Percentiles rank a stretch among this genome's conserved stretches.
phyloP scores from a whole-genome alignment of 768 basidiomycete species.

The Rhodotorula taiwanensis region DNA sequence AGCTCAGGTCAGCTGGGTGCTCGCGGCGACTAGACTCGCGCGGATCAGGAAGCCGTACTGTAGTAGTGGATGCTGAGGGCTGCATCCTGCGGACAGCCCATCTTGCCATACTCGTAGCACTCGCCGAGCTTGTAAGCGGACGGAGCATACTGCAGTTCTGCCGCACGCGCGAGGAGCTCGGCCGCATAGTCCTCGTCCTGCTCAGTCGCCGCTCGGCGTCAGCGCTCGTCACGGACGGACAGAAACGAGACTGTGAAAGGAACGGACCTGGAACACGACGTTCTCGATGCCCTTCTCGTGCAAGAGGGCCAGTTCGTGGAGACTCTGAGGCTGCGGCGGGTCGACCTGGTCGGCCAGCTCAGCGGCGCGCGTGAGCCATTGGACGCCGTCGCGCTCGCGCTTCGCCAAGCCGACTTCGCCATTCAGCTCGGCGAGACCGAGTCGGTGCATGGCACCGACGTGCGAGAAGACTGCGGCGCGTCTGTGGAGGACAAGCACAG shows the following conservation, averaged over 20 bases:
- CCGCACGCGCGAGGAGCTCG: constrained; percentile 87
- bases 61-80: constrained; percentile 98
- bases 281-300: constrained; percentile 98
- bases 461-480: constrained; percentile 87
- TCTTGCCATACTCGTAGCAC: constrained; percentile 98
- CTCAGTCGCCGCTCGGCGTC: neutral
- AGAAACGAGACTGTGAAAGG: neutral
- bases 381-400: constrained; percentile 90
- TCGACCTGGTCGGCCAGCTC: constrained; percentile 53
- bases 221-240: neutral
- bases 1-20: constrained; percentile 1
- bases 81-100: constrained; percentile 95
- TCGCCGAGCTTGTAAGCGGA: constrained; percentile 93
- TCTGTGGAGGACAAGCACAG: too few relatives aligned
- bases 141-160: constrained; percentile 91
- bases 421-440: constrained; percentile 92
- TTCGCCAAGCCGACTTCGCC: constrained; percentile 81
- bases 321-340: constrained; percentile 55
- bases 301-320: constrained; percentile 87
- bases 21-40: neutral
- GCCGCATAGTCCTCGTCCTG: constrained; percentile 84
- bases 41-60: constrained; percentile 33
- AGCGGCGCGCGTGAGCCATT: constrained; percentile 95
- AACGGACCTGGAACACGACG: constrained; percentile 70
- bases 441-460: constrained; percentile 91